Percentiles rank a stretch among this genome's conserved stretches.
Evolutionary conservation across 495 filamentous ascomycete genomes (phyloP).

Genomic region (Tuber brumale): DNA sequence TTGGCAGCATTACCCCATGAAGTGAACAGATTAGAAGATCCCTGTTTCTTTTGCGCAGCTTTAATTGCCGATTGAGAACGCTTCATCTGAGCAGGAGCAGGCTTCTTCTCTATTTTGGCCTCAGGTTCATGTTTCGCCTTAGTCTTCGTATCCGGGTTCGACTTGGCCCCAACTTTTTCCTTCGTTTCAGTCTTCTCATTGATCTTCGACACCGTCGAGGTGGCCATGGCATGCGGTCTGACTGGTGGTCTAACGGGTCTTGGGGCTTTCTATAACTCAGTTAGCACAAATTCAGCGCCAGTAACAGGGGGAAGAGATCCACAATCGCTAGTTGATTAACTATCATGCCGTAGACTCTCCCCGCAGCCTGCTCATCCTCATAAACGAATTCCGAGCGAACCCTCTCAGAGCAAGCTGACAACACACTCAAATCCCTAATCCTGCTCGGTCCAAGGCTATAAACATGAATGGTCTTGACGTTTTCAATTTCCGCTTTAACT

Average conservation of each 20-base stretch:
- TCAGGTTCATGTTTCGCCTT: slow-evolving; percentile 22
- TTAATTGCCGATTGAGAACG: slow-evolving; percentile 3
- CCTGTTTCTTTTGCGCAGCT: slow-evolving; percentile 33
- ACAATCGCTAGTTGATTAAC: background rate
- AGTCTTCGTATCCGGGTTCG: slow-evolving; percentile 27
- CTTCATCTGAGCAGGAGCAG: slow-evolving; percentile 5
- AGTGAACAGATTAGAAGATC: slow-evolving; percentile 29
- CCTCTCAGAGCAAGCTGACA: slow-evolving; percentile 44
- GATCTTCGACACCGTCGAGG: background rate
- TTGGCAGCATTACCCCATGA: slow-evolving; percentile 49
- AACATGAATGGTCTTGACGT: slow-evolving; percentile 69
- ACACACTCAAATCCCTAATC: slow-evolving; percentile 44
- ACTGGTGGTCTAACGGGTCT: background rate
- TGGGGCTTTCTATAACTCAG: background rate
- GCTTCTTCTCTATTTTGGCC: slow-evolving; percentile 42
- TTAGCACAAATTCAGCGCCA: background rate
- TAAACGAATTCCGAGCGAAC: slow-evolving; percentile 25
- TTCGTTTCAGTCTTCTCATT: slow-evolving; percentile 28
- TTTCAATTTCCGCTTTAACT: slow-evolving; percentile 59
- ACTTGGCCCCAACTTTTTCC: slow-evolving; percentile 41
- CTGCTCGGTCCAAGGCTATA: slow-evolving; percentile 68
- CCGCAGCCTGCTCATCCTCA: background rate
- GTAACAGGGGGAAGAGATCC: background rate
- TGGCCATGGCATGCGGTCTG: background rate
- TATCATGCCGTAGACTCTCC: background rate